phyloP scores from a whole-genome alignment of 306 rosid genomes.

The Lathyrus sativus region DNA sequence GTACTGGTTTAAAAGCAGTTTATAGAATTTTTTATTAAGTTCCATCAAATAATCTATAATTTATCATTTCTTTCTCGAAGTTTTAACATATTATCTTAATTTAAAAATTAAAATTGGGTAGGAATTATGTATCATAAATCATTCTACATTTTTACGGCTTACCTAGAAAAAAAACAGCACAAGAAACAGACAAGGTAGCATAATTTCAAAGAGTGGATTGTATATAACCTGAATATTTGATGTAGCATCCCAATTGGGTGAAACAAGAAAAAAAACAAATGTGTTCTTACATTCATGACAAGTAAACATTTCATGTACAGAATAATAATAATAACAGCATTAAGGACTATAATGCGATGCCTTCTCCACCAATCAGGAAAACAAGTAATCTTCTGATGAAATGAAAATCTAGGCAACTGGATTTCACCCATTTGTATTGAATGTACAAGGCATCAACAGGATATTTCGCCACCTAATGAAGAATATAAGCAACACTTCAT shows the following conservation, averaged over 20 bases:
- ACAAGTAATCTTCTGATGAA: slow-evolving; percentile 44
- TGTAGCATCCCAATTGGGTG: background rate
- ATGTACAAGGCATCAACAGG: slow-evolving; percentile 65
- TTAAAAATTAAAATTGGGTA: background rate
- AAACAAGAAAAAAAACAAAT: slow-evolving; percentile 11
- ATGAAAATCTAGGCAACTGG: slow-evolving; percentile 53
- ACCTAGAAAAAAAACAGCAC: slow-evolving; percentile 2
- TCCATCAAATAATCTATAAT: too few species aligned
- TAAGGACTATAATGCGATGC: slow-evolving; percentile 42
- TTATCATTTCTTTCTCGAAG: too few species aligned
- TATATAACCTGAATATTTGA: background rate
- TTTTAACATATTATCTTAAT: too few species aligned
- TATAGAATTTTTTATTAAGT: too few species aligned
- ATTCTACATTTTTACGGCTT: background rate
- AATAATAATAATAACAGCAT: slow-evolving; percentile 42
- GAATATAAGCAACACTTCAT: slow-evolving; percentile 46
- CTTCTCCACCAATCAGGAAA: slow-evolving; percentile 45
- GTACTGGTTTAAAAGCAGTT: background rate
- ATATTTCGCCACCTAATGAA: slow-evolving; percentile 39
- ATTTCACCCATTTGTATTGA: slow-evolving; percentile 54
- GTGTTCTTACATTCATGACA: slow-evolving; percentile 25
- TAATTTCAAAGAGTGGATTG: slow-evolving; percentile 5
- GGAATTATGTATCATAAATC: background rate
- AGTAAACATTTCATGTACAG: slow-evolving; percentile 47
- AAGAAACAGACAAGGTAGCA: background rate